These are phyloP conservation scores for Parmelia sp. DNA, from an alignment of 495 filamentous ascomycete species.

Conservation along the genomic window DNA sequence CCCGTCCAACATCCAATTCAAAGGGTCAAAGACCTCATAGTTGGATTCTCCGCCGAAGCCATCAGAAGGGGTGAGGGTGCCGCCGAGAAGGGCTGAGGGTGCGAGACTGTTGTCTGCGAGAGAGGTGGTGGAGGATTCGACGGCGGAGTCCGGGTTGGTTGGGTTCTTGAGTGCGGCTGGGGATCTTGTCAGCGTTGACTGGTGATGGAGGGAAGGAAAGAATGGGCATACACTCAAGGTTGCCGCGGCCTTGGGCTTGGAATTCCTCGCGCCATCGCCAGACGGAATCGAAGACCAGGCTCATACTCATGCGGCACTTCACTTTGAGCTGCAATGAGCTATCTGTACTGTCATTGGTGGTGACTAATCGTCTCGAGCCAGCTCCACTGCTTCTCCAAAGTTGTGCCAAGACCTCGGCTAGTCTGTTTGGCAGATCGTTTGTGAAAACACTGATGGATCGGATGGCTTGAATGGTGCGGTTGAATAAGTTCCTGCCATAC, in stretches of 20 bases:
- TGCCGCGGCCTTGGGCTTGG: constrained; percentile 66
- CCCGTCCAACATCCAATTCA: constrained; percentile 87
- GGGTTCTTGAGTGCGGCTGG: constrained; percentile 74
- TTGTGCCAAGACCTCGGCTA: constrained; percentile 86
- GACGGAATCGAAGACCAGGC: constrained; percentile 82
- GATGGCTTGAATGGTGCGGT: constrained; percentile 68
- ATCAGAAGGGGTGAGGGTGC: constrained; percentile 26
- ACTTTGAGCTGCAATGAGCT: constrained; percentile 76
- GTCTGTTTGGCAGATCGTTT: constrained; percentile 79
- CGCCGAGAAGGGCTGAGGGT: constrained; percentile 31
- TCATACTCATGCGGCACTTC: constrained; percentile 87
- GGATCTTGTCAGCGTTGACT: constrained; percentile 16
- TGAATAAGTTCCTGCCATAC: constrained; percentile 67
- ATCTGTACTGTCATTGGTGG: constrained; percentile 50
- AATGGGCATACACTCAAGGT: constrained; percentile 62
- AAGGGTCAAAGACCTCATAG: constrained; percentile 80
- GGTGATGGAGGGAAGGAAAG: constrained; percentile 23
- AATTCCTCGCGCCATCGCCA: constrained; percentile 91
- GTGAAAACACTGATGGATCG: constrained; percentile 68
- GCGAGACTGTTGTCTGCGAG: constrained; percentile 45
- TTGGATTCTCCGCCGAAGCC: constrained; percentile 59
- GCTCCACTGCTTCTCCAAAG: constrained; percentile 76
- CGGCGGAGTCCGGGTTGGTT: constrained; percentile 73
- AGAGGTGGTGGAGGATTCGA: constrained; percentile 62
- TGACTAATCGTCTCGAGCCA: constrained; percentile 48